A percentile compares a stretch with the other conserved stretches of the same genome.
These are phyloP conservation scores for Adansonia digitata DNA, from an alignment of 345 rosid genomes.

Conservation along the genomic window DNA sequence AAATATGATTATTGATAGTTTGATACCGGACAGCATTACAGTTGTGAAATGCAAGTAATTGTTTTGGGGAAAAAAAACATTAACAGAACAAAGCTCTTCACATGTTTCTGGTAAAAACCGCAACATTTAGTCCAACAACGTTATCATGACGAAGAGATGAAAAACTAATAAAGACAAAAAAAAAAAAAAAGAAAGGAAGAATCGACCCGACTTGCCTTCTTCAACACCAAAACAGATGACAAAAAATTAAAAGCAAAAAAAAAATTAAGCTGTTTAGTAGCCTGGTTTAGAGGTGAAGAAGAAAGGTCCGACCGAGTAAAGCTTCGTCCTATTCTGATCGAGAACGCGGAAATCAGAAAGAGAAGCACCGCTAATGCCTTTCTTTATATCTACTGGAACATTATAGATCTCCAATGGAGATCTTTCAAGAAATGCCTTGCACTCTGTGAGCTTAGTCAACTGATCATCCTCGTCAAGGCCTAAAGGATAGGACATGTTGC, in stretches of 20 bases:
- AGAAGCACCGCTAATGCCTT: slow-evolving; percentile 40
- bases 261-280: background rate
- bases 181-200: background rate
- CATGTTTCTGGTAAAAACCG: background rate
- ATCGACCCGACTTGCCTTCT: background rate
- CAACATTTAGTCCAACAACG: background rate
- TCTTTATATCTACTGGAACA: slow-evolving; percentile 37
- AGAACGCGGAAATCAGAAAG: slow-evolving; percentile 32
- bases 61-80: too few relatives aligned
- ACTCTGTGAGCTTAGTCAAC: slow-evolving; percentile 30
- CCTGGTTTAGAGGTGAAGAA: slow-evolving; percentile 25
- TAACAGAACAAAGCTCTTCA: too few relatives aligned
- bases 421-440: slow-evolving; percentile 45
- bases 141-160: background rate
- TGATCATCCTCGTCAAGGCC: slow-evolving; percentile 8
- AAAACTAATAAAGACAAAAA: background rate
- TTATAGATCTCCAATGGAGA: slow-evolving; percentile 40
- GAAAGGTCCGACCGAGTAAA: slow-evolving; percentile 29
- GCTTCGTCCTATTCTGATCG: slow-evolving; percentile 10
- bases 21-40: background rate
- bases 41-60: background rate
- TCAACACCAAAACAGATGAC: background rate
- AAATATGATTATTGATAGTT: too few relatives aligned
- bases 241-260: background rate
- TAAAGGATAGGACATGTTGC: slow-evolving; percentile 26